Percentiles rank a stretch among this genome's conserved stretches.
Conservation (phyloP, 768 basidiomycete species). For the Kwoniella europaea region DNA sequence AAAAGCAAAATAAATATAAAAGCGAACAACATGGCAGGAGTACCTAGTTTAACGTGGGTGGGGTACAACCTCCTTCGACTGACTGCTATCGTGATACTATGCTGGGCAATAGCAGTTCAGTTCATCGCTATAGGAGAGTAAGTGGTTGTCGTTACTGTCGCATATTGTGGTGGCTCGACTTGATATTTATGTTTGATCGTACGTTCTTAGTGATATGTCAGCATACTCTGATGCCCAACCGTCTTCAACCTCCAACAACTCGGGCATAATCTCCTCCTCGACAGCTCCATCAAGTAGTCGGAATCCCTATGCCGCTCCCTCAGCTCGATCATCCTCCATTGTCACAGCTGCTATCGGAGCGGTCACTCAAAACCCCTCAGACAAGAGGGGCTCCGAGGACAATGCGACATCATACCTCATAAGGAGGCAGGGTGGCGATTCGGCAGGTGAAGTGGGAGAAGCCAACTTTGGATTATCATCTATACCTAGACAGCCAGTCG, state of each 20-base stretch:
- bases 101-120: slow-evolving; percentile 44
- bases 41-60: slow-evolving; percentile 24
- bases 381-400: background rate
- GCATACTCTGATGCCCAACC: slow-evolving; percentile 2
- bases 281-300: background rate
- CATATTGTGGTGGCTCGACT: background rate
- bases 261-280: slow-evolving; percentile 1
- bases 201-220: slow-evolving; percentile 10
- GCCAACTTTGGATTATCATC: slow-evolving; percentile 29
- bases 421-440: background rate
- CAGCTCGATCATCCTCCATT: background rate
- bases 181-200: background rate
- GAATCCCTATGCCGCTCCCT: slow-evolving; percentile 18
- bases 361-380: background rate
- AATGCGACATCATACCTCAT: background rate
- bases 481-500: slow-evolving; percentile 30
- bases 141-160: slow-evolving; percentile 15
- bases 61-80: slow-evolving; percentile 44
- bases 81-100: slow-evolving; percentile 30
- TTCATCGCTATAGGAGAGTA: slow-evolving; percentile 42
- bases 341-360: background rate
- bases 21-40: slow-evolving; percentile 14
- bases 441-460: background rate
- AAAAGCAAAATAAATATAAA: slow-evolving; percentile 13
- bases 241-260: background rate